These are phyloP conservation scores for Zalaria obscura DNA, from an alignment of 2,329 filamentous ascomycete genomes.

Conservation along the genomic window DNA sequence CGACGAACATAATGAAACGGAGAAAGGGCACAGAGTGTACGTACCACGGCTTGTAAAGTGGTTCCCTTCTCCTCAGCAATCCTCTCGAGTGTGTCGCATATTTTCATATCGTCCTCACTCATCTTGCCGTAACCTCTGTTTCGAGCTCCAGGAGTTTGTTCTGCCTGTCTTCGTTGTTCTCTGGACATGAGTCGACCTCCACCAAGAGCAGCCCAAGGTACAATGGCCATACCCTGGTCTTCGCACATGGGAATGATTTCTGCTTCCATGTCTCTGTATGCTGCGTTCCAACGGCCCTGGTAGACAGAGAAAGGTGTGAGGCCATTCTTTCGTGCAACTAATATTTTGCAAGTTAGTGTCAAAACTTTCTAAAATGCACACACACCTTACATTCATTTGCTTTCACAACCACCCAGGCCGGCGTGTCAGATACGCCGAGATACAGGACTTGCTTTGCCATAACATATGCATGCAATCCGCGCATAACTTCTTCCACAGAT, in stretches of 20 bases:
- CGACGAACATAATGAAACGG: not conserved
- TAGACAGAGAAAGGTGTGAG: constrained; percentile 57
- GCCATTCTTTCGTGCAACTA: constrained; percentile 55
- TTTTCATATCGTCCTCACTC: constrained; percentile 30
- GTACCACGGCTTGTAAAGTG: constrained; percentile 2
- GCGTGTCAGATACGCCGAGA: constrained; percentile 53
- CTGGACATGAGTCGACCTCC: constrained; percentile 17
- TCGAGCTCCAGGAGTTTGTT: constrained; percentile 25
- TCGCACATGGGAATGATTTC: constrained; percentile 55
- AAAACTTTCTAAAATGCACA: not conserved
- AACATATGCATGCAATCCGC: constrained; percentile 49
- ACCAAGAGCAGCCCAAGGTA: constrained; percentile 13
- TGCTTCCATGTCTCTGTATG: constrained; percentile 51
- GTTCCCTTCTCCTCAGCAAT: constrained; percentile 40
- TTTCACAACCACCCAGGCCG: constrained; percentile 54
- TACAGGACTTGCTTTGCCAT: constrained; percentile 49
- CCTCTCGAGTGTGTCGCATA: constrained; percentile 40
- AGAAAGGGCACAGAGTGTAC: too few relatives aligned
- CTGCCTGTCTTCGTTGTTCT: constrained; percentile 26
- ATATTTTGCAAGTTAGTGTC: constrained; percentile 22
- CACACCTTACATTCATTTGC: constrained; percentile 42
- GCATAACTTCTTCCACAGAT: constrained; percentile 53
- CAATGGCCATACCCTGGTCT: constrained; percentile 48
- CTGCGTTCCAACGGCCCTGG: constrained; percentile 49
- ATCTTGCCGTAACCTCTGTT: not conserved